These are phyloP conservation scores for Quercus lobata DNA, from an alignment of 331 rosid species.

Conservation along the genomic window DNA sequence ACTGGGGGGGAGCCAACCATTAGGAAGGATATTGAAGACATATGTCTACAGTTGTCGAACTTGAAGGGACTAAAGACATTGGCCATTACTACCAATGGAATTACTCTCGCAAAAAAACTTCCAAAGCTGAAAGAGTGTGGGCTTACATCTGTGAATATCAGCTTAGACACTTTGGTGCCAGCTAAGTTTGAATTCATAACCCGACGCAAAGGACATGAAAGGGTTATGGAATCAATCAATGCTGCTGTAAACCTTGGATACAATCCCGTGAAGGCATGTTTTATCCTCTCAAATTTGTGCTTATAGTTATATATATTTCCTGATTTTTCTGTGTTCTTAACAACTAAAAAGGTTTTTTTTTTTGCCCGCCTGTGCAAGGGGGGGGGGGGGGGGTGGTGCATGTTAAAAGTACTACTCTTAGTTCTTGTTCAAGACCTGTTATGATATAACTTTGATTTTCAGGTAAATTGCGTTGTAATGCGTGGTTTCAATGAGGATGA, in stretches of 20 bases:
- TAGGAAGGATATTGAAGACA: slow-evolving; percentile 85
- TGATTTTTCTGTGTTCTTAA: neutral
- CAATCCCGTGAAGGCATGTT: slow-evolving; percentile 77
- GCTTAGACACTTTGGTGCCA: slow-evolving; percentile 82
- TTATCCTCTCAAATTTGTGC: neutral
- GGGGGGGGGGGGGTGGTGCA: no score
- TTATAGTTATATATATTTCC: neutral
- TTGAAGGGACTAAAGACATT: slow-evolving; percentile 67
- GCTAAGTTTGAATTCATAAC: slow-evolving; percentile 92
- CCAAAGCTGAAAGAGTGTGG: slow-evolving; percentile 84
- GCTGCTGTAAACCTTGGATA: slow-evolving; percentile 77
- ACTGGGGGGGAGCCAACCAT: slow-evolving; percentile 97
- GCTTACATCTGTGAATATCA: slow-evolving; percentile 69
- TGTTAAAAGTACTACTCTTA: neutral
- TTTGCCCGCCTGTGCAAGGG: no score
- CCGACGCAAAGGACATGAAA: slow-evolving; percentile 83
- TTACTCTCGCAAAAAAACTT: slow-evolving; percentile 62
- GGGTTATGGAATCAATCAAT: slow-evolving; percentile 75
- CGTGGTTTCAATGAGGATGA: slow-evolving; percentile 93
- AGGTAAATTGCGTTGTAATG: slow-evolving; percentile 95
- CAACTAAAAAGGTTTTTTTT: neutral
- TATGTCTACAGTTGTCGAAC: slow-evolving; percentile 68
- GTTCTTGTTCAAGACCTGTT: slow-evolving; percentile 17
- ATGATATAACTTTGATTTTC: slow-evolving; percentile 18
- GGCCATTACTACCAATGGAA: slow-evolving; percentile 86